Conservation (phyloP, 768 basidiomycete species). For the Hirschioporus abietinus region DNA sequence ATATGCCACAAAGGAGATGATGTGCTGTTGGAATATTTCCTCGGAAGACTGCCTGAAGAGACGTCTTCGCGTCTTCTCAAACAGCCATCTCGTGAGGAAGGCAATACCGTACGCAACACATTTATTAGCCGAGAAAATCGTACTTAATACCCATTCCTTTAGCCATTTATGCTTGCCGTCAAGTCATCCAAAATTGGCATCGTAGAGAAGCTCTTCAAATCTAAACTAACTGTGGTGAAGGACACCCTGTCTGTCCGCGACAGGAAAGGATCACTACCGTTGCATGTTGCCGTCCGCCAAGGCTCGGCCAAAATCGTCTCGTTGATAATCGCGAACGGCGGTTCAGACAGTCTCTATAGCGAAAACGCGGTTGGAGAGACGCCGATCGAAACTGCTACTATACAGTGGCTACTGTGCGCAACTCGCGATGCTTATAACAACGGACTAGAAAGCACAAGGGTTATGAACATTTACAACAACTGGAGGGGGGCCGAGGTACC, state of each 20-base stretch:
- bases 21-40: constrained; percentile 34
- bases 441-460: not conserved
- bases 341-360: constrained; percentile 33
- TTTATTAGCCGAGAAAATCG: not conserved
- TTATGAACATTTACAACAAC: not conserved
- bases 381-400: constrained; percentile 21
- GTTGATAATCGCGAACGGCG: constrained; percentile 32
- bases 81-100: constrained; percentile 39
- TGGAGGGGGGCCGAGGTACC: not conserved
- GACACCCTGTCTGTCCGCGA: constrained; percentile 33
- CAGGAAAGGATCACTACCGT: constrained; percentile 43
- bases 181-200: constrained; percentile 26
- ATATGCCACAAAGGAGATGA: constrained; percentile 27
- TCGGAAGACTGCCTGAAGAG: constrained; percentile 47
- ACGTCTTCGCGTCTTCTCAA: constrained; percentile 36
- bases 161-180: constrained; percentile 56
- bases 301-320: constrained; percentile 32
- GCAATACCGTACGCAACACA: constrained; percentile 39
- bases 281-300: constrained; percentile 41
- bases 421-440: not conserved
- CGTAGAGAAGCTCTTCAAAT: constrained; percentile 29
- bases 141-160: not conserved
- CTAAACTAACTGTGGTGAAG: not conserved
- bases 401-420: not conserved
- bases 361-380: constrained; percentile 40